A percentile compares a stretch with the other conserved stretches of the same genome.
phyloP scores from a whole-genome alignment of 108 stramenopile species.

The Nitzschia sp. region DNA sequence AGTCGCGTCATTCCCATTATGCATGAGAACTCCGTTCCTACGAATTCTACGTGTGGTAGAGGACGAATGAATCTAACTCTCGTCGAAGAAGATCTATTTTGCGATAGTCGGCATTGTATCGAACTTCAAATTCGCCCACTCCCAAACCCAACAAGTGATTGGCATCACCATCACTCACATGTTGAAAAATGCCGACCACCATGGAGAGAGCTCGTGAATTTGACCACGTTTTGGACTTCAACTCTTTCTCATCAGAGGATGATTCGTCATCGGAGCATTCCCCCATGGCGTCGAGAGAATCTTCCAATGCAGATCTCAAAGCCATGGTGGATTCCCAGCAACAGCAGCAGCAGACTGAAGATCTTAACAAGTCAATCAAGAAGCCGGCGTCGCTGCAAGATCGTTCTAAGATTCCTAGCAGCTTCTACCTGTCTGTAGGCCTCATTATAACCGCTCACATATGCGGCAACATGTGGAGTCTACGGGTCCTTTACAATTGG shows the following conservation, averaged over 20 bases:
- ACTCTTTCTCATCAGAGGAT: neutral
- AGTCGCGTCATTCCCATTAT: too few species aligned
- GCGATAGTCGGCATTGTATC: too few species aligned
- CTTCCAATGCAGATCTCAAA: neutral
- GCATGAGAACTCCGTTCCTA: too few species aligned
- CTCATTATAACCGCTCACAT: conserved; percentile 1
- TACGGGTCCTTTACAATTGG: conserved; percentile 4
- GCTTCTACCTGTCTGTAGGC: conserved; percentile 1
- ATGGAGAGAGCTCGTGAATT: neutral
- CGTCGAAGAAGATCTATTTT: too few species aligned
- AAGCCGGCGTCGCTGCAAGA: conserved; percentile 3
- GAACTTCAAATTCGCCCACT: too few species aligned
- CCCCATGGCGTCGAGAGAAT: conserved; percentile 2
- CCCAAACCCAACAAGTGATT: too few species aligned
- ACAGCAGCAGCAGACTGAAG: neutral
- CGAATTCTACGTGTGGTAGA: too few species aligned
- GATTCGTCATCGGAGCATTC: neutral
- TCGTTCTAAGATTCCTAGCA: conserved; percentile 19
- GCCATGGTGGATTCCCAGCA: neutral
- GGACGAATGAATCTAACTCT: too few species aligned
- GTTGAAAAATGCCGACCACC: too few species aligned
- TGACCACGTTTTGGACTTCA: too few species aligned
- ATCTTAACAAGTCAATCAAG: neutral
- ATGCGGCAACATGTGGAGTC: conserved; percentile 9
- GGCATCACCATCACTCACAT: too few species aligned